These are phyloP conservation scores for Microascus cirrosus DNA, from an alignment of 2,329 filamentous ascomycete genomes.

Conservation along the genomic window DNA sequence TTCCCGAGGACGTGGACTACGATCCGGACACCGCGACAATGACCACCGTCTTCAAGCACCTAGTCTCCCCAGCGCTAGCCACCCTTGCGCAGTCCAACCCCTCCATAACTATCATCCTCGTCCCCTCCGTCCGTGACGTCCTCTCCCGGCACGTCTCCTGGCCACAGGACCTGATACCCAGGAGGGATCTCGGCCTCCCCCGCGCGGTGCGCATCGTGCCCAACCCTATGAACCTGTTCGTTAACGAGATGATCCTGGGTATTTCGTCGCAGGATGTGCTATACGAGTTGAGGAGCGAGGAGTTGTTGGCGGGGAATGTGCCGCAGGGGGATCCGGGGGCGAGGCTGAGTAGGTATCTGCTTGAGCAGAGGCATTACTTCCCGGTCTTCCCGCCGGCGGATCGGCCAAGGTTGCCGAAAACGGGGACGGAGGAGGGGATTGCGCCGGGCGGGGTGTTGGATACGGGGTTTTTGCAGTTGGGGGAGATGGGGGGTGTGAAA, in stretches of 20 bases:
- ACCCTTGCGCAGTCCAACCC: conserved; percentile 61
- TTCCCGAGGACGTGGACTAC: conserved; percentile 53
- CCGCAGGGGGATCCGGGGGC: conserved; percentile 22
- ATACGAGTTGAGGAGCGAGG: conserved; percentile 68
- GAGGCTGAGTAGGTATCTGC: conserved; percentile 62
- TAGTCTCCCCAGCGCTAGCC: conserved; percentile 64
- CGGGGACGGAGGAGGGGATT: conserved; percentile 45
- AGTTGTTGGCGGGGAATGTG: conserved; percentile 44
- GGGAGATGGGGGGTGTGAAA: conserved; percentile 77
- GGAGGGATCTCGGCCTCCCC: conserved; percentile 66
- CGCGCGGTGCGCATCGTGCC: conserved; percentile 69
- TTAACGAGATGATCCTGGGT: conserved; percentile 80
- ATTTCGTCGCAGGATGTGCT: conserved; percentile 77
- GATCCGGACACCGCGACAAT: conserved; percentile 73
- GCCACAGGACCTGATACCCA: conserved; percentile 54
- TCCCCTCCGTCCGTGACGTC: conserved; percentile 74
- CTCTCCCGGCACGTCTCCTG: conserved; percentile 78
- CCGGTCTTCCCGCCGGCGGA: conserved; percentile 77
- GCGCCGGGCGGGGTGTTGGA: conserved; percentile 73
- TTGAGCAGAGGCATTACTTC: conserved; percentile 86
- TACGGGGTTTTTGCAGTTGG: conserved; percentile 72
- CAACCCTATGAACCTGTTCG: conserved; percentile 78
- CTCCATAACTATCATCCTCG: conserved; percentile 66
- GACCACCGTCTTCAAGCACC: conserved; percentile 69
- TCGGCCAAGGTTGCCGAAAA: conserved; percentile 54